Conservation (phyloP, 345 rosid species). For the Eucalyptus fibrosa region DNA sequence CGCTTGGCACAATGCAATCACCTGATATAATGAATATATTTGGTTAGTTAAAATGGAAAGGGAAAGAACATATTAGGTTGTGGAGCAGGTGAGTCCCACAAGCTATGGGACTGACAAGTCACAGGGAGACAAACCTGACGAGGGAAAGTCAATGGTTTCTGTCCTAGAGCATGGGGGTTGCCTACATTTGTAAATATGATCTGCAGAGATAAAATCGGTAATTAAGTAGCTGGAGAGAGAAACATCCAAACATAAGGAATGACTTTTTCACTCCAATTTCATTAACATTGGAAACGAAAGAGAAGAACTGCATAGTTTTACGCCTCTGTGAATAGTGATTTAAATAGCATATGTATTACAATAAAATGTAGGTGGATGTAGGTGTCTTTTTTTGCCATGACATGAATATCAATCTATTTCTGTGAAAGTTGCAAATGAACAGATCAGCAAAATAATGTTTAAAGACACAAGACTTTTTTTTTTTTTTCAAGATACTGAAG, state of each 20-base stretch:
- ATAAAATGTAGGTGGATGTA: neutral
- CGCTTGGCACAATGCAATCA: constrained; percentile 97
- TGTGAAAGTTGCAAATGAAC: neutral
- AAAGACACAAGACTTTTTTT: neutral
- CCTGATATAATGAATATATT: constrained; percentile 29
- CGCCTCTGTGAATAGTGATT: neutral
- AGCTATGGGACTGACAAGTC: neutral
- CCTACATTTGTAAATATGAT: constrained; percentile 98
- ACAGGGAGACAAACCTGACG: constrained; percentile 48
- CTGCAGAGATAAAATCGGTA: constrained; percentile 20
- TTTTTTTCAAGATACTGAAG: neutral
- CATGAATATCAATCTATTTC: neutral
- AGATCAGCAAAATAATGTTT: neutral
- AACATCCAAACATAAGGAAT: neutral
- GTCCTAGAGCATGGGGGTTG: constrained; percentile 98
- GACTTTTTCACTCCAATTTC: neutral
- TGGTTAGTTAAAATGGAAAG: constrained; percentile 3
- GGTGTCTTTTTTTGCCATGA: neutral
- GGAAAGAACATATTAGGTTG: neutral
- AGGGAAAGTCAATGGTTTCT: constrained; percentile 90
- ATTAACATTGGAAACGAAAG: neutral
- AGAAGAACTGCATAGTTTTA: neutral
- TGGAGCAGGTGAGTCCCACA: neutral
- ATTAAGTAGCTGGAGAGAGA: neutral
- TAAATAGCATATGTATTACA: neutral